Evolutionary conservation across 768 basidiomycete species (phyloP), one percentile per base, ranked within the genome.

Genomic region (Leucosporidium creatinivorum): DNA sequence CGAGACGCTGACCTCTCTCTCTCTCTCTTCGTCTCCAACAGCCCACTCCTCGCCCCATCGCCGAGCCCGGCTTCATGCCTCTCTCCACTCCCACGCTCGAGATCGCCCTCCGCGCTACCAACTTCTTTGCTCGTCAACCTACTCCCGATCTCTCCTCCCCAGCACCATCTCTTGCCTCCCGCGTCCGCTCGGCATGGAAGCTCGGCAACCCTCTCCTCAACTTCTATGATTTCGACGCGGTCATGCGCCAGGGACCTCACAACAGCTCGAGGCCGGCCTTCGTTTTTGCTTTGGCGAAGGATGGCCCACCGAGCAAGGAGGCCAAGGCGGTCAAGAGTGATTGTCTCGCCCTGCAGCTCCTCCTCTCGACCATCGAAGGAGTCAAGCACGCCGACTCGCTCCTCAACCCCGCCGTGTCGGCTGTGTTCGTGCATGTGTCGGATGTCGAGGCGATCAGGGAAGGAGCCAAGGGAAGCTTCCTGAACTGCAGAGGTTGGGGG

Each of bases 311-410:
- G 25, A 56, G 47, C 61, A 69, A 60, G 50, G 4, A 4, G 2
- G 61, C 65, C 7, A n/a, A 23, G 1, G 30, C 18, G 1, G 58
- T 60, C 23, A 9, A 12, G 18, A 44, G 49, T 33, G 69, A 69
- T 23, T 69, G 61, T 54, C 33, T 5, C 12, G 65, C 69, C 2
- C 54, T 69, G 0, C 69, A 69, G 52, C 33, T 66, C 26, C 49
- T 69, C 28, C 58, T 69, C 18, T 36, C 65, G 26, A 17, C n/a
- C 26, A 2, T 60, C 33, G 25, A 48, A 3, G 58, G 36, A 47
- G 65, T 69, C 52, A 63, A 63, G 54, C 69, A 69, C n/a, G 69
- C 65, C 25, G 69, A 63, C 30, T 39, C 58, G 30, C 31, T 52
- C 1, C 50, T 58, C 10, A 6, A 18, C 1, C 17, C 44, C 13